Evolutionary conservation across 2,329 filamentous ascomycete genomes (phyloP).

Genomic region (Botrytis pseudocinerea): DNA sequence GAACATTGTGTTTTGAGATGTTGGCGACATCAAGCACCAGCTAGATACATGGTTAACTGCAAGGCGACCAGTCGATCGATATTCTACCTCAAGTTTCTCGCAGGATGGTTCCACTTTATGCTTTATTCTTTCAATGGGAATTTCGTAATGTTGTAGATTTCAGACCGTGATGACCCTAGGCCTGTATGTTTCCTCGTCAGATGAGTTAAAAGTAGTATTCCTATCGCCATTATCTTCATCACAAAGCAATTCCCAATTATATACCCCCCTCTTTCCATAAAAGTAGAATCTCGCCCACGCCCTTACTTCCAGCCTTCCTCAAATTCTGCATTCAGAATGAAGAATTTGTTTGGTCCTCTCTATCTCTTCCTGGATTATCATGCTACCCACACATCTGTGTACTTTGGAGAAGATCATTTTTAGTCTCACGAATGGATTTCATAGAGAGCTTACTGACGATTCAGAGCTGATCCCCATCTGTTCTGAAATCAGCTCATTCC

Average conservation of each 20-base stretch:
- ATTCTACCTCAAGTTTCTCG: background rate
- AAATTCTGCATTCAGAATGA: background rate
- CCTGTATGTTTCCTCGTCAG: background rate
- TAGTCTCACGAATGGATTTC: background rate
- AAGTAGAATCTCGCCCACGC: background rate
- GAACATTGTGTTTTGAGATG: too few relatives aligned
- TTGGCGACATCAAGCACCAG: background rate
- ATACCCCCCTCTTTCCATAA: background rate
- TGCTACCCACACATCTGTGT: background rate
- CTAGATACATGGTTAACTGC: rapidly evolving
- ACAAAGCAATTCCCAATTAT: background rate
- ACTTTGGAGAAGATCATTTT: background rate
- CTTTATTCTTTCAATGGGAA: background rate
- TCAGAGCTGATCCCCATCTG: rapidly evolving
- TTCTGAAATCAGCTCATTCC: background rate
- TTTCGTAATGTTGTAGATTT: background rate
- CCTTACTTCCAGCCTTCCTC: background rate
- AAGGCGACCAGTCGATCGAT: background rate
- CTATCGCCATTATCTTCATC: background rate
- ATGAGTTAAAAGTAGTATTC: background rate
- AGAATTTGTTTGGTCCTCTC: background rate
- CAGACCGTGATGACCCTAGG: background rate
- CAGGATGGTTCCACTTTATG: background rate
- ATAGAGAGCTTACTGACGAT: background rate
- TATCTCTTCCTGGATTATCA: background rate